phyloP scores from a whole-genome alignment of 2,329 filamentous ascomycete genomes.

The Chrysosporium keratinophilum region DNA sequence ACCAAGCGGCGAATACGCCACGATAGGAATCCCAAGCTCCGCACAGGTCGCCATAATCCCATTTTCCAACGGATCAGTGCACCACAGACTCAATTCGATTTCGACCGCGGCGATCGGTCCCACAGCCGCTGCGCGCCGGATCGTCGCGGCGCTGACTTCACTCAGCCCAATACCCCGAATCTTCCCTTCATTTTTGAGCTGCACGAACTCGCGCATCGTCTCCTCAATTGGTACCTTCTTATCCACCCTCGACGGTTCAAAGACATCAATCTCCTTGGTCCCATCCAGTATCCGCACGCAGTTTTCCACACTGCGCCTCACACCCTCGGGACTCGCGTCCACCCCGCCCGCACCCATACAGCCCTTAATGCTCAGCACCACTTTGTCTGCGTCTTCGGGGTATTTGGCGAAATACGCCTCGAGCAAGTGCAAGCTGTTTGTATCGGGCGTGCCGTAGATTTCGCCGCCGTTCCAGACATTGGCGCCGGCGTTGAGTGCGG shows the following conservation, averaged over 20 bases:
- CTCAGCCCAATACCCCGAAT: conserved; percentile 29
- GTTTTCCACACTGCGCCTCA: conserved; percentile 47
- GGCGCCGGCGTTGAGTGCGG: conserved; percentile 36
- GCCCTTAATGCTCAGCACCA: conserved; percentile 22
- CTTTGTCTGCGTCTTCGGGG: conserved; percentile 23
- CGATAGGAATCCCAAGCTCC: conserved; percentile 47
- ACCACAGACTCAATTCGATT: conserved; percentile 50
- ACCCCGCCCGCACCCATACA: conserved; percentile 24
- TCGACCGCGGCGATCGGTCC: conserved; percentile 50
- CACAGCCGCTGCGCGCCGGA: conserved; percentile 29
- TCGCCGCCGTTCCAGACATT: conserved; percentile 25
- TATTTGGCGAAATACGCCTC: conserved; percentile 22
- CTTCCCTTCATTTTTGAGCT: conserved; percentile 28
- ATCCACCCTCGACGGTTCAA: conserved; percentile 47
- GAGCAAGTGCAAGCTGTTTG: conserved; percentile 21
- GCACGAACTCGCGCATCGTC: conserved; percentile 25
- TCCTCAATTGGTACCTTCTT: conserved; percentile 39
- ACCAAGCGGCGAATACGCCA: conserved; percentile 51
- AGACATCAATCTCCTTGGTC: conserved; percentile 48
- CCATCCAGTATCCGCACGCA: conserved; percentile 40
- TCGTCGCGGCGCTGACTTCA: conserved; percentile 32
- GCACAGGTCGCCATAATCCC: conserved; percentile 47
- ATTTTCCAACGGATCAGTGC: conserved; percentile 48
- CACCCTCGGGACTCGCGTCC: conserved; percentile 38
- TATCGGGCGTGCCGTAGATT: conserved; percentile 28